Evolutionary conservation across 805 yeast species (phyloP), one percentile per base, ranked within the genome.

Genomic region (Yamadazyma nakazawae): DNA sequence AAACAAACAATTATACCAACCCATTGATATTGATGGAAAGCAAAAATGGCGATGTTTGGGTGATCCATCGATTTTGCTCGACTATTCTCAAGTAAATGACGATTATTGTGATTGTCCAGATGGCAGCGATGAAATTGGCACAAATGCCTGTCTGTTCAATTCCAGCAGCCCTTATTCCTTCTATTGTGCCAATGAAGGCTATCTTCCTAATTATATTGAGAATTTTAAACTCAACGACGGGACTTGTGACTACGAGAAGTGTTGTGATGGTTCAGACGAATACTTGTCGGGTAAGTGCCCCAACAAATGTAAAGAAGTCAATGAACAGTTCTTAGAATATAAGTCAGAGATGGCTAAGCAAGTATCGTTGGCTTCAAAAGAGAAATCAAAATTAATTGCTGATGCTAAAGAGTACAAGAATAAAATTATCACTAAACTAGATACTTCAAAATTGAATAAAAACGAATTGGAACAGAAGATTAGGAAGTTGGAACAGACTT

Each of bases 231-330:
- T 94, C 14, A 81, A 84, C 56, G 99, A 94, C 65, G 97, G 97
- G 0, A 82, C 84, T 2, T 94, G 99, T 68, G 99, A 94, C 61
- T 87, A 85, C 61, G 85, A 82, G 16, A 45, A 74, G 10, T 94
- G 99, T 64, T 94, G 99, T 66, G 99, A 94, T 66, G 98, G 99
- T 8, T 78, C 89, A 1, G 99, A 94, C 65, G 99, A 94, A 62
- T 62, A 67, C 44, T n/a, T 54, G 24, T 54, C 59, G 6, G 69
- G 67, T 1, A 25, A 42, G 2, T 89, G 96, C 61, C 77, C 79
- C 4, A 70, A 79, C 53, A 70, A 65, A 34, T 86, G 94, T 59
- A 58, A 56, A 1, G 75, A 76, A 48, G 76, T 85, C 45, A 68
- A 72, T 19, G 57, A 56, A 0, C 75, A 68, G 43, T 74, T 72